phyloP scores from a whole-genome alignment of 176 grass and related monocot genomes.

The Carex myosuroides region DNA sequence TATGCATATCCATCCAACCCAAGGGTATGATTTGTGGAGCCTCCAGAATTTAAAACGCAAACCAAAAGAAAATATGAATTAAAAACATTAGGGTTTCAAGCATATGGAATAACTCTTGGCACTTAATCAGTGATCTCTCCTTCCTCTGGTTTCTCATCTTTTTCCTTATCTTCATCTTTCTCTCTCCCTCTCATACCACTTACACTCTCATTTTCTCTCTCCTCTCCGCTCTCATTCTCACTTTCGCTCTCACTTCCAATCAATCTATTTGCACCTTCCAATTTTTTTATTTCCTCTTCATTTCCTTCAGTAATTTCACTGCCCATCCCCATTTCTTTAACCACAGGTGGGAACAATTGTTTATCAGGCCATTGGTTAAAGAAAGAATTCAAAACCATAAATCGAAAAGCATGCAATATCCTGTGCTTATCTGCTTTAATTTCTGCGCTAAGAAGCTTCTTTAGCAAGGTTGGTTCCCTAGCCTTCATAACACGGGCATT shows the following conservation, averaged over 20 bases:
- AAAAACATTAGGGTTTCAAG: not conserved
- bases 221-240: conserved; percentile 16
- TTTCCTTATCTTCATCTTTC: conserved; percentile 5
- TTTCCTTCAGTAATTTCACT: conserved; percentile 21
- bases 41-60: not conserved
- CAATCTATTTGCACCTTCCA: conserved; percentile 3
- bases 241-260: not conserved
- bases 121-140: conserved; percentile 29
- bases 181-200: not conserved
- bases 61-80: conserved; percentile 21
- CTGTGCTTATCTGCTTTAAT: conserved; percentile 74
- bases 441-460: conserved; percentile 72
- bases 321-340: conserved; percentile 41
- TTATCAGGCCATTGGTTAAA: conserved; percentile 50
- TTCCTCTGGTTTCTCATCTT: conserved; percentile 11
- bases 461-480: conserved; percentile 62
- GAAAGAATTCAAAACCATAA: conserved; percentile 80
- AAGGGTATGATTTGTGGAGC: not conserved
- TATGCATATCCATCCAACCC: not conserved
- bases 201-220: conserved; percentile 16
- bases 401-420: conserved; percentile 63
- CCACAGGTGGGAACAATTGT: conserved; percentile 41
- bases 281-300: conserved; percentile 18
- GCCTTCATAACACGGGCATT: conserved; percentile 17
- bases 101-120: not conserved